Evolutionary conservation across 345 rosid genomes (phyloP), one percentile per base, ranked within the genome.

Genomic region (Aurinia saxatilis): DNA sequence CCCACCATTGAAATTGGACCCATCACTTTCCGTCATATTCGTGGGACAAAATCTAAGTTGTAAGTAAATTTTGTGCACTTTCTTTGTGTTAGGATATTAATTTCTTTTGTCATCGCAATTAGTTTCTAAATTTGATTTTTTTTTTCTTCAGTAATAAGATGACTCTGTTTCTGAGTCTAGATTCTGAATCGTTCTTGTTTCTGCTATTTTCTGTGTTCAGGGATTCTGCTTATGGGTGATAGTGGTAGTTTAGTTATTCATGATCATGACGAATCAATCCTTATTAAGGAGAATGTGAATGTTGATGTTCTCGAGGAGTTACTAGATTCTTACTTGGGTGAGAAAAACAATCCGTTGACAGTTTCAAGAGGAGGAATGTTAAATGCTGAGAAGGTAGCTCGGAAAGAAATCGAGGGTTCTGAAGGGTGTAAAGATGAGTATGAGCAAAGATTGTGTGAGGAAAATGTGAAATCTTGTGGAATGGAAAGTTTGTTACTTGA

Each of bases 301-400:
- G 30, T 27, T 27, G 30, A 27, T 27, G 0, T 27, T 3, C 30
- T 27, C 5, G 30, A 27, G 30, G 30, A 27, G 2, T 21, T 21
- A n/a, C n/a, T n/a, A 21, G 25, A 21, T 21, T 21, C 25, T 4
- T 21, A 21, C 4, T 27, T 27, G 30, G 30, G 5, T 45, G 87
- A 76, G 74, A 76, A 84, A 35, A 48, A 41, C 14, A 79, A 72
- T 8, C 49, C 79, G 39, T 58, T 84, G 64, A 72, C 67, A 3
- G 51, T 84, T 73, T 84, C 91, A 8, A 80, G 91, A 72, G 81
- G 66, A 67, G 95, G 90, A 47, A 72, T 81, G 79, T 63, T 77
- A 49, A 75, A 44, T 31, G 70, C 68, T 12, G 81, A 77, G 57
- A 77, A 72, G 78, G 75, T 84, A 62, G 68, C 80, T 47, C 33